phyloP scores from a whole-genome alignment of 495 filamentous ascomycete species.

The Penicillium silybi region DNA sequence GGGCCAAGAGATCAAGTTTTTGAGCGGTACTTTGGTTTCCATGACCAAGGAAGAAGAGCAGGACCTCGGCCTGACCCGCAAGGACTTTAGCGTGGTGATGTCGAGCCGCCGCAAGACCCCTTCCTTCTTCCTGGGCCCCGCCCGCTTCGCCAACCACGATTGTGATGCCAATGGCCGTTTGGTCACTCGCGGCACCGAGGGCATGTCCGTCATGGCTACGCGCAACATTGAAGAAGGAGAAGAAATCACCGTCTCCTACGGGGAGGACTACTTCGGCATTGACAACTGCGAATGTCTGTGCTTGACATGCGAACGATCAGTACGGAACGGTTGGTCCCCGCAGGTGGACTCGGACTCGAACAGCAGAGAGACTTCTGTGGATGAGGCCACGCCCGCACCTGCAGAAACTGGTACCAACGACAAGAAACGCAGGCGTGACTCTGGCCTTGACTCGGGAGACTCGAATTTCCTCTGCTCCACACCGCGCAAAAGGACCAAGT shows the following conservation, averaged over 20 bases:
- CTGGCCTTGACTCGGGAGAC: slow-evolving; percentile 36
- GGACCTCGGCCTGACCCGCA: slow-evolving; percentile 68
- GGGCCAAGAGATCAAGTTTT: slow-evolving; percentile 84
- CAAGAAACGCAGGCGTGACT: slow-evolving; percentile 43
- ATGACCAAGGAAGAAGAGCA: slow-evolving; percentile 89
- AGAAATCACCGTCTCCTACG: slow-evolving; percentile 94
- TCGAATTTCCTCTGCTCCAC: slow-evolving; percentile 22
- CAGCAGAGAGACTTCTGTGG: slow-evolving; percentile 32
- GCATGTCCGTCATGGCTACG: slow-evolving; percentile 80
- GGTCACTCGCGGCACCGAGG: slow-evolving; percentile 73
- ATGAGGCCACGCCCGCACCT: slow-evolving; percentile 19
- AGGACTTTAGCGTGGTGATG: slow-evolving; percentile 95
- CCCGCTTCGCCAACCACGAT: slow-evolving; percentile 96
- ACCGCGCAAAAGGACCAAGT: slow-evolving; percentile 37
- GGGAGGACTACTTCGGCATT: slow-evolving; percentile 92
- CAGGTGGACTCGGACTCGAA: slow-evolving; percentile 33
- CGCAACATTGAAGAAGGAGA: slow-evolving; percentile 81
- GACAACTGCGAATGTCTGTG: slow-evolving; percentile 96
- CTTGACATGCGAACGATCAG: slow-evolving; percentile 71
- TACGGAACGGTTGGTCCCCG: slow-evolving; percentile 75
- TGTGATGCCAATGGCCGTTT: slow-evolving; percentile 89
- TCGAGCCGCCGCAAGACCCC: slow-evolving; percentile 85
- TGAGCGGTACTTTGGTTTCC: slow-evolving; percentile 81
- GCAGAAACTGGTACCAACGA: slow-evolving; percentile 12
- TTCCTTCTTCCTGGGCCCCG: slow-evolving; percentile 88